phyloP scores from a whole-genome alignment of 257 asterid genomes.

The Echium plantagineum region DNA sequence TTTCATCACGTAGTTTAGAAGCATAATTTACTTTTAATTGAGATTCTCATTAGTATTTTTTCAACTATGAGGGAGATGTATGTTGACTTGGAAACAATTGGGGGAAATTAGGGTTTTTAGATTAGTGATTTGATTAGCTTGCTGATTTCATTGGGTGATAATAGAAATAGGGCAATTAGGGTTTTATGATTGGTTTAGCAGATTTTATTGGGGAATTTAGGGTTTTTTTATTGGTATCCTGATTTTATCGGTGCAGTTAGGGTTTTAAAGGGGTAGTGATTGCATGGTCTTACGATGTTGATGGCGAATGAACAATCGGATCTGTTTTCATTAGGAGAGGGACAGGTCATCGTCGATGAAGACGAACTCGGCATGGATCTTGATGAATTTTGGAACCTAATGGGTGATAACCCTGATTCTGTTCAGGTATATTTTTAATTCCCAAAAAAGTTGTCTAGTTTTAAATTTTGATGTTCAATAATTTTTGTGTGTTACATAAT shows the following conservation, averaged over 20 bases:
- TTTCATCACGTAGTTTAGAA: no score
- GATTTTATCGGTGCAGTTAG: no score
- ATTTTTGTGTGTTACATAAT: no score
- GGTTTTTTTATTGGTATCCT: no score
- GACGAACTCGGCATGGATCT: constrained; percentile 35
- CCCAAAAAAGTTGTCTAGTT: not conserved
- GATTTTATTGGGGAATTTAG: no score
- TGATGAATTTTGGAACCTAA: constrained; percentile 23
- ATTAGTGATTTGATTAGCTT: not conserved
- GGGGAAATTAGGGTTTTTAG: not conserved
- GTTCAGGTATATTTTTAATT: constrained; percentile 16
- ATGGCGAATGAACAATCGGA: constrained; percentile 29
- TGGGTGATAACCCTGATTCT: constrained; percentile 25
- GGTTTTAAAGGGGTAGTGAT: not conserved
- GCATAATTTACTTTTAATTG: no score
- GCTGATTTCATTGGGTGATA: not conserved
- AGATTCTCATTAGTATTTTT: no score
- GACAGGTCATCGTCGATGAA: constrained; percentile 14
- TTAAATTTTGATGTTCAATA: not conserved
- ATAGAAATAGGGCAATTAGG: constrained; percentile 28
- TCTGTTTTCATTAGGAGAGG: constrained; percentile 15
- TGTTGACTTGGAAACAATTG: no score
- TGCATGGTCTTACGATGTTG: constrained; percentile 34
- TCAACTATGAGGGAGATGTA: no score
- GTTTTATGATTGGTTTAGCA: constrained; percentile 6